Conservation (phyloP, 164 flowering plant species). For the Macadamia tetraphylla region DNA sequence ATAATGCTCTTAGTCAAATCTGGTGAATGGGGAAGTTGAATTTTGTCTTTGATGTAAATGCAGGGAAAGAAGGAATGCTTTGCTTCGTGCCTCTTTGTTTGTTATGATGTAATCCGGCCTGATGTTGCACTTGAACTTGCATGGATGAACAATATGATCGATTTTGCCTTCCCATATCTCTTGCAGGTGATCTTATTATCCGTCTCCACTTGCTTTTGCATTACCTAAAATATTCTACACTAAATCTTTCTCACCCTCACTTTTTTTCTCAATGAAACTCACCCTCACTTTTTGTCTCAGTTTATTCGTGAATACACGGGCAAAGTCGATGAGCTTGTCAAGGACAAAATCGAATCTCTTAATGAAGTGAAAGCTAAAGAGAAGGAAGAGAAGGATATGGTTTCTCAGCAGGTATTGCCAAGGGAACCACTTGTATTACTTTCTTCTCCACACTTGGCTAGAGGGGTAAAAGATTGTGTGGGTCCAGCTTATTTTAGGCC, state of each 20-base stretch:
- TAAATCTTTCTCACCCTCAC: not conserved
- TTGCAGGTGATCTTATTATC: constrained; percentile 43
- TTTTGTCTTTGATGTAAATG: constrained; percentile 3
- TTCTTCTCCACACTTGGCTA: not conserved
- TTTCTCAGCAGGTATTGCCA: constrained; percentile 80
- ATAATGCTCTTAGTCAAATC: no score
- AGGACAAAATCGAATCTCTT: constrained; percentile 75
- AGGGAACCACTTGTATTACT: not conserved
- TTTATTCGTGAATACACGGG: constrained; percentile 85
- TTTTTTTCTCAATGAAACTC: not conserved
- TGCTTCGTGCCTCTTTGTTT: constrained; percentile 76
- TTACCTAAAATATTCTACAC: not conserved
- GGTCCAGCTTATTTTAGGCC: not conserved
- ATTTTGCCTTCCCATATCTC: constrained; percentile 81
- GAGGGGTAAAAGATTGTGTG: not conserved
- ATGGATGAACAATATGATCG: constrained; percentile 96
- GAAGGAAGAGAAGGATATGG: constrained; percentile 83
- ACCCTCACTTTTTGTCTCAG: constrained; percentile 23
- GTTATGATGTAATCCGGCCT: constrained; percentile 63
- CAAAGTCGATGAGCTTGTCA: constrained; percentile 92
- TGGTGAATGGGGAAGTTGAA: not conserved
- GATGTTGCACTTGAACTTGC: constrained; percentile 85
- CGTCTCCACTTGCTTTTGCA: not conserved
- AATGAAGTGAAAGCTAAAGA: constrained; percentile 90
- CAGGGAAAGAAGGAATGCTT: constrained; percentile 96